Conservation (phyloP, 2,329 filamentous ascomycete species). For the Trichoderma breve region DNA sequence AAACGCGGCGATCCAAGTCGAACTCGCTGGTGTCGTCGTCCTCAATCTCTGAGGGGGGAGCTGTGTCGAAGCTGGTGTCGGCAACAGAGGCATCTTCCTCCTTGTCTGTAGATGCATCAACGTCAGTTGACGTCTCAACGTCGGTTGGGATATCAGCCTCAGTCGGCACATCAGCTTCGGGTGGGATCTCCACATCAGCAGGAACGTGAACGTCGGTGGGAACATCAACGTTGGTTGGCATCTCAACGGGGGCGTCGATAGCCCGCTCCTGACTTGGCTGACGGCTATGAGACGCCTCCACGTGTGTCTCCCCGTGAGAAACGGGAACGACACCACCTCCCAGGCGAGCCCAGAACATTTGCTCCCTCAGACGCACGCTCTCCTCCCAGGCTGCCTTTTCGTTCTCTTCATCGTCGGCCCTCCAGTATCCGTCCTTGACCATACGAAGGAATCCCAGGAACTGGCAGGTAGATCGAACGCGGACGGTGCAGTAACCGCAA, state of each 20-base stretch:
- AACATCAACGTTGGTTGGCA: not conserved
- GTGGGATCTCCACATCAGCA: not conserved
- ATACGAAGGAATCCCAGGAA: conserved; percentile 89
- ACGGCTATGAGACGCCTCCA: conserved; percentile 35
- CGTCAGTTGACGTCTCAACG: not conserved
- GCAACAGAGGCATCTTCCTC: conserved; percentile 2
- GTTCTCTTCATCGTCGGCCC: conserved; percentile 76
- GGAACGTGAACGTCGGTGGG: not conserved
- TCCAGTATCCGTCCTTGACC: conserved; percentile 89
- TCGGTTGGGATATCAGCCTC: not conserved
- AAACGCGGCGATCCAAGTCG: conserved; percentile 1
- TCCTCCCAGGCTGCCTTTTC: conserved; percentile 94
- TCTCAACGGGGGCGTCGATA: not conserved
- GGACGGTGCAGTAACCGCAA: conserved; percentile 81
- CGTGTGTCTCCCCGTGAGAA: conserved; percentile 30
- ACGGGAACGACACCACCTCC: conserved; percentile 85
- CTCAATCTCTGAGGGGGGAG: conserved; percentile 1
- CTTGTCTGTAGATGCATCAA: not conserved
- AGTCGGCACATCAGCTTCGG: not conserved
- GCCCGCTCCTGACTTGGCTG: conserved; percentile 36
- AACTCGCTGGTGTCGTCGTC: conserved; percentile 18
- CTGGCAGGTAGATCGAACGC: conserved; percentile 85
- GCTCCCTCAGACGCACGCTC: conserved; percentile 80
- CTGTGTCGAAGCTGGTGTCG: conserved; percentile 4
- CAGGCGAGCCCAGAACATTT: conserved; percentile 96